Evolutionary conservation across 345 rosid genomes (phyloP).

Genomic region (Corchorus capsularis): DNA sequence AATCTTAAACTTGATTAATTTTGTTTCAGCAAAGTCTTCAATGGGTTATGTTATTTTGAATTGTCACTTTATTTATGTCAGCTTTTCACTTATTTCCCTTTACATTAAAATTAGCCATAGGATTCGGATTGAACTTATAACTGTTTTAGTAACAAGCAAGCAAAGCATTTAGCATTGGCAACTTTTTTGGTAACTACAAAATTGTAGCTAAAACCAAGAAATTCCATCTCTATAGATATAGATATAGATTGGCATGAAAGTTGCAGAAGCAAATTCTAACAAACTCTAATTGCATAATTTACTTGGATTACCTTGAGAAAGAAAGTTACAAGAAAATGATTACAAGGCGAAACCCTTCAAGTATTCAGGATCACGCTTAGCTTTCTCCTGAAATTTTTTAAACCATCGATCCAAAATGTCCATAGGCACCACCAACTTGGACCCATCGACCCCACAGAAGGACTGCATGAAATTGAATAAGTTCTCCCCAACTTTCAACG

Average conservation of each 20-base stretch:
- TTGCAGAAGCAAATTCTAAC: neutral
- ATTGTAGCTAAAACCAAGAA: neutral
- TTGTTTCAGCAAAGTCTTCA: too few species aligned
- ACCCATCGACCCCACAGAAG: constrained; percentile 89
- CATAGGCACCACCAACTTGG: constrained; percentile 85
- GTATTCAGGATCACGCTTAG: constrained; percentile 87
- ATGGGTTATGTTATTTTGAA: too few species aligned
- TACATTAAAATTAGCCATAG: neutral
- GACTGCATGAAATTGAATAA: constrained; percentile 96
- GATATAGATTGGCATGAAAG: neutral
- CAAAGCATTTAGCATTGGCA: neutral
- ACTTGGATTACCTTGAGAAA: neutral
- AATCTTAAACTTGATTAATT: too few species aligned
- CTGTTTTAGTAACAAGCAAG: neutral
- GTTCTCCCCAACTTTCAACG: constrained; percentile 96
- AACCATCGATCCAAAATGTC: constrained; percentile 98
- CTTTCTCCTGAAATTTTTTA: constrained; percentile 89
- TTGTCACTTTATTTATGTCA: neutral
- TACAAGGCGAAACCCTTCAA: constrained; percentile 75
- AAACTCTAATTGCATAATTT: neutral
- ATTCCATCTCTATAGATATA: neutral
- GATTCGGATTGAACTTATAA: neutral
- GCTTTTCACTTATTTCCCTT: too few species aligned
- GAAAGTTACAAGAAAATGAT: constrained; percentile 1
- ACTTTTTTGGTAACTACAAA: neutral